Percentiles rank a stretch among this genome's conserved stretches.
phyloP scores from a whole-genome alignment of 768 basidiomycete genomes.

The Lentinula raphanica region DNA sequence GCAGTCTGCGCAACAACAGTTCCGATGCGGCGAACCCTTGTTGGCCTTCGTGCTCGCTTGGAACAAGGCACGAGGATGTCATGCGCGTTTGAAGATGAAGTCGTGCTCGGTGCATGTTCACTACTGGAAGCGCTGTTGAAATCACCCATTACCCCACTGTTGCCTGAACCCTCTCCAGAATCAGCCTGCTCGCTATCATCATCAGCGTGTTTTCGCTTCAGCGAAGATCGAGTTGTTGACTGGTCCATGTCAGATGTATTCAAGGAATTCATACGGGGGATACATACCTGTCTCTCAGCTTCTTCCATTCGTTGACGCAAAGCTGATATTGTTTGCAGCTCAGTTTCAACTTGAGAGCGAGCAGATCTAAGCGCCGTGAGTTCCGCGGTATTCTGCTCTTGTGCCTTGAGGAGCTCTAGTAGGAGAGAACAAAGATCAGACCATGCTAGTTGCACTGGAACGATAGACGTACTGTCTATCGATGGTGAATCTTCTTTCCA shows the following conservation, averaged over 20 bases:
- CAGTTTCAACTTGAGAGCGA: background rate
- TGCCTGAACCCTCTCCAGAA: background rate
- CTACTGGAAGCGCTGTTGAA: background rate
- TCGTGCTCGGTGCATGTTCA: too few relatives aligned
- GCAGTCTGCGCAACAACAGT: constrained; percentile 50
- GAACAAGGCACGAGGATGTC: background rate
- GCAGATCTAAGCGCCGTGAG: background rate
- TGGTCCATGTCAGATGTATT: background rate
- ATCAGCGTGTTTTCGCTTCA: constrained; percentile 7
- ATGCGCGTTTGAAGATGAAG: background rate
- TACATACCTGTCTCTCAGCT: background rate
- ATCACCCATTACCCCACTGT: background rate
- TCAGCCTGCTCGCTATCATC: background rate
- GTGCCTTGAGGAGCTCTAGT: background rate
- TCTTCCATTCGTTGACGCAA: background rate
- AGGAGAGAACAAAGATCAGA: background rate
- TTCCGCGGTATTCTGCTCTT: background rate
- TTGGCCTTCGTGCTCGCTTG: background rate
- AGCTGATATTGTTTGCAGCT: background rate
- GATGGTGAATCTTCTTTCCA: background rate
- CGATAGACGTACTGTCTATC: too few relatives aligned
- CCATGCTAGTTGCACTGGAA: too few relatives aligned
- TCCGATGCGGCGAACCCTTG: constrained; percentile 39
- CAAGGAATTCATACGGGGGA: background rate
- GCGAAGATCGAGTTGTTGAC: background rate